phyloP scores from a whole-genome alignment of 2,329 filamentous ascomycete species.

The Pseudogymnoascus verrucosus region DNA sequence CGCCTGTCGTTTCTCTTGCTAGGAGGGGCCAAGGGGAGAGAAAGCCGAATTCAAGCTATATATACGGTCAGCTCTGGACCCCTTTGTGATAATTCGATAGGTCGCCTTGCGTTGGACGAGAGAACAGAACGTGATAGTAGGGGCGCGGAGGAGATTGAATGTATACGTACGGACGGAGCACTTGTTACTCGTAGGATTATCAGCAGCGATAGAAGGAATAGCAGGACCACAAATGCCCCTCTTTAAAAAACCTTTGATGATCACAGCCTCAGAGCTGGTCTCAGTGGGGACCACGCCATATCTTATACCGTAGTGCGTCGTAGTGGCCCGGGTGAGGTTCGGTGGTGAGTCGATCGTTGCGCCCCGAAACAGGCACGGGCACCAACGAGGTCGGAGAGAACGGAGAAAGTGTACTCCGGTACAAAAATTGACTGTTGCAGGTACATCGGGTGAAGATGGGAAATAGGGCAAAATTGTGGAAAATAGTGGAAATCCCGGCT shows the following conservation, averaged over 20 bases:
- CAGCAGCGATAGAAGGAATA: not conserved
- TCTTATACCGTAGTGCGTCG: not conserved
- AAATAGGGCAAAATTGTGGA: not conserved
- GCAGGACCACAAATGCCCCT: not conserved
- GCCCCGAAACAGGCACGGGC: slow-evolving; percentile 5
- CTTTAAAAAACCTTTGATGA: slow-evolving; percentile 5
- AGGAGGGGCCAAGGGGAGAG: not conserved
- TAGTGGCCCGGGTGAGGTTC: not conserved
- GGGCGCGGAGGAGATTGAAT: not conserved
- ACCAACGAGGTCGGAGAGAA: not conserved
- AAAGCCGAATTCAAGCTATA: slow-evolving; percentile 2
- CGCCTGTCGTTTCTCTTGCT: not conserved
- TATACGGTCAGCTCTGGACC: slow-evolving; percentile 1
- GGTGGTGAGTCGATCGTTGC: slow-evolving; percentile 2
- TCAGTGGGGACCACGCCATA: slow-evolving; percentile 3
- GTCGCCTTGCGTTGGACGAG: not conserved
- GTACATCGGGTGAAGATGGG: not conserved
- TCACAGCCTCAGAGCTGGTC: slow-evolving; percentile 3
- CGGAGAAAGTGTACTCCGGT: not conserved
- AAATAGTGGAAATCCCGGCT: not conserved
- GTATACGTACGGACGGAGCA: not conserved
- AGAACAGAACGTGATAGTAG: not conserved
- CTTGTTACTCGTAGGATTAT: not conserved
- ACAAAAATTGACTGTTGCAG: not conserved
- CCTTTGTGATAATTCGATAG: slow-evolving; percentile 7